These are phyloP conservation scores for Syzygium malaccense DNA, from an alignment of 441 rosid species.

Conservation along the genomic window DNA sequence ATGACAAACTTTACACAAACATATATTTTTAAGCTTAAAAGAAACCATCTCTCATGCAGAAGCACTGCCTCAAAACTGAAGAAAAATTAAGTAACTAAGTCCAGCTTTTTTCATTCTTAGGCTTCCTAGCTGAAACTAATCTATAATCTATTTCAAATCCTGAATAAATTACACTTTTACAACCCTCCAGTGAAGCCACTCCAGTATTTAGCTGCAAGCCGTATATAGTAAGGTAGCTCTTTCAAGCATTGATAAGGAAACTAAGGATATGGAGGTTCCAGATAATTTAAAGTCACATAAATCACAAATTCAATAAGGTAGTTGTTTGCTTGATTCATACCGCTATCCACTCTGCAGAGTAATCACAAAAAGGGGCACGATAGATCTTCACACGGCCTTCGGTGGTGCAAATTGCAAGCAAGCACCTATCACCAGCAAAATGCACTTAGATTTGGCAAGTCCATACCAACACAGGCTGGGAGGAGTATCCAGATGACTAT, in stretches of 20 bases:
- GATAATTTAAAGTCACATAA: background rate
- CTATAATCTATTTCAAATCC: background rate
- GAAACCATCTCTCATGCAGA: background rate
- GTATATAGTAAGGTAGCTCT: background rate
- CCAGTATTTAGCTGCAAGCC: background rate
- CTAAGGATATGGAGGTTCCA: background rate
- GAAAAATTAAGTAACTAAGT: background rate
- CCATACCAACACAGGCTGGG: background rate
- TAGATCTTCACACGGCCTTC: slow-evolving; percentile 86
- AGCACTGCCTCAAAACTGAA: background rate
- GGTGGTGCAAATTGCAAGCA: slow-evolving; percentile 76
- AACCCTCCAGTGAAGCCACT: background rate
- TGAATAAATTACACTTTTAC: background rate
- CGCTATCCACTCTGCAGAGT: slow-evolving; percentile 93
- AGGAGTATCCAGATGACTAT: background rate
- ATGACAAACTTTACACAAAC: background rate
- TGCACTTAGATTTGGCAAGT: background rate
- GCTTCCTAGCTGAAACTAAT: background rate
- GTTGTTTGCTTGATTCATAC: slow-evolving; percentile 21
- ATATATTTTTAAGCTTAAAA: background rate
- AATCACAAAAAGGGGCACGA: slow-evolving; percentile 76
- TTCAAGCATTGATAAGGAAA: background rate
- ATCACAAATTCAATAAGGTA: background rate
- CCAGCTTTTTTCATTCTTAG: background rate
- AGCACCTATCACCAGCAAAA: slow-evolving; percentile 45